phyloP scores from a whole-genome alignment of 192 early-diverging fungal species.

The Dimargaris xerosporica region DNA sequence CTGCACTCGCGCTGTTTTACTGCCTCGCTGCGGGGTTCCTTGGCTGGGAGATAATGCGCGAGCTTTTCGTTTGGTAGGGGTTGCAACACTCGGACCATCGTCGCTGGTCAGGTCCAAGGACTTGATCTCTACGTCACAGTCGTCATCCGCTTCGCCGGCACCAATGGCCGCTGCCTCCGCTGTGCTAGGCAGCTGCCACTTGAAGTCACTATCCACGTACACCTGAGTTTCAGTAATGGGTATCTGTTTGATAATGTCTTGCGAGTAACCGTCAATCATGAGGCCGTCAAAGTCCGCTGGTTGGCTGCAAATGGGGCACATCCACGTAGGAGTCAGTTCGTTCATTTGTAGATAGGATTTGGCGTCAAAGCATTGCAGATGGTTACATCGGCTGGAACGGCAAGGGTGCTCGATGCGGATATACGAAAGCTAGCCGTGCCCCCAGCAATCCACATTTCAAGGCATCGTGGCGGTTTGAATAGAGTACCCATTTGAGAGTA shows the following conservation, averaged over 20 bases:
- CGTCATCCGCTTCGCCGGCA: constrained; percentile 19
- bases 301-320: constrained; percentile 55
- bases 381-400: constrained; percentile 44
- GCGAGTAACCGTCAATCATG: constrained; percentile 50
- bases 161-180: constrained; percentile 21
- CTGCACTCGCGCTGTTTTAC: constrained; percentile 32
- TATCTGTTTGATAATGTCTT: constrained; percentile 21
- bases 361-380: constrained; percentile 76
- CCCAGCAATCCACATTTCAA: not conserved
- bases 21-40: constrained; percentile 2
- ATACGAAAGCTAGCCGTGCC: constrained; percentile 34
- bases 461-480: not conserved
- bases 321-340: constrained; percentile 45
- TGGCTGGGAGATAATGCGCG: not conserved
- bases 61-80: not conserved
- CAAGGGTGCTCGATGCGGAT: constrained; percentile 46
- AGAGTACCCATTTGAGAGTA: not conserved
- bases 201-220: constrained; percentile 21
- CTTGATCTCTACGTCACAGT: constrained; percentile 7
- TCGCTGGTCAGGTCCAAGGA: not conserved
- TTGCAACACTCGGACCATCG: not conserved
- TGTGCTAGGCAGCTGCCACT: constrained; percentile 20
- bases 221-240: constrained; percentile 21
- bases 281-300: constrained; percentile 37
- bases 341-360: constrained; percentile 57